phyloP scores from a whole-genome alignment of 1,139 yeast genomes.

The Pichia sp. region DNA sequence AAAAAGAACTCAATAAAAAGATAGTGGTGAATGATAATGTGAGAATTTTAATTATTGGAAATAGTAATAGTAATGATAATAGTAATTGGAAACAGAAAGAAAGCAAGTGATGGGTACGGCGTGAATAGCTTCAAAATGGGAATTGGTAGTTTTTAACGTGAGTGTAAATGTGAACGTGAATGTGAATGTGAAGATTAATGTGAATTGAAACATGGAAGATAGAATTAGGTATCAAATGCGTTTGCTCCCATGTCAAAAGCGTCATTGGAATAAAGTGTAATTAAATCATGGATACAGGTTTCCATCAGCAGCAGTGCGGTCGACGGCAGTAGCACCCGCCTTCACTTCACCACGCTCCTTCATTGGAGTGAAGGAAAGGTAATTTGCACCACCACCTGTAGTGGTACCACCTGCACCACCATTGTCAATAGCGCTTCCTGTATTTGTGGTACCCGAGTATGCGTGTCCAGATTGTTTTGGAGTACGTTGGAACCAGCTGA shows the following conservation, averaged over 20 bases:
- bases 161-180: slow-evolving; percentile 52
- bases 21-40: too few species aligned
- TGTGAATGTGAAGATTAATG: slow-evolving; percentile 29
- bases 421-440: slow-evolving; percentile 1
- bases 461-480: too few species aligned
- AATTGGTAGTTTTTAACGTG: slow-evolving; percentile 57
- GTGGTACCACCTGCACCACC: too few species aligned
- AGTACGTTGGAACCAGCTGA: too few species aligned
- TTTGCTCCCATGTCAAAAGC: too few species aligned
- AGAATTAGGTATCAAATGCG: too few species aligned
- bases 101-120: slow-evolving; percentile 54
- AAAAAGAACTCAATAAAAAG: slow-evolving; percentile 29
- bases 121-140: slow-evolving; percentile 44
- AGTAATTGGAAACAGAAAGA: slow-evolving; percentile 36
- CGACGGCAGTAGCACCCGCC: background rate
- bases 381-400: too few species aligned
- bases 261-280: too few species aligned
- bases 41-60: too few species aligned
- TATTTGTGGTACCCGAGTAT: too few species aligned
- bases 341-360: slow-evolving; percentile 3
- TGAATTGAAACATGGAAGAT: slow-evolving; percentile 5
- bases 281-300: too few species aligned
- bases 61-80: slow-evolving; percentile 53
- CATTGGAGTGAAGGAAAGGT: slow-evolving; percentile 8
- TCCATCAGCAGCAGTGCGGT: too few species aligned